These are phyloP conservation scores for Cokeromyces recurvatus DNA, from an alignment of 371 early-diverging fungal species.

Conservation along the genomic window DNA sequence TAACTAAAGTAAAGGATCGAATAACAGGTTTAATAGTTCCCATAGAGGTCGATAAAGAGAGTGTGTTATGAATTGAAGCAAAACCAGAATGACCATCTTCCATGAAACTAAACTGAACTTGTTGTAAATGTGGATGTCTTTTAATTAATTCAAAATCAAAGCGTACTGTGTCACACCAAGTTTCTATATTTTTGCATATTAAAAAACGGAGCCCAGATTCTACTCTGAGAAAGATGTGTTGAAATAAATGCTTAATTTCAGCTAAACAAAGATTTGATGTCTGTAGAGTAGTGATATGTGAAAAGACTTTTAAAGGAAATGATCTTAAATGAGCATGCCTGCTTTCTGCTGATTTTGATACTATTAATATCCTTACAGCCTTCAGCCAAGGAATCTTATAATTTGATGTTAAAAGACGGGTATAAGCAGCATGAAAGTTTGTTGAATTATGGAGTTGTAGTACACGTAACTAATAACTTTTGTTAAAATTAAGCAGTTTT, in stretches of 20 bases:
- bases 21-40: not conserved
- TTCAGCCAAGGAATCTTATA: slow-evolving; percentile 1
- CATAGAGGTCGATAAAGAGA: not conserved
- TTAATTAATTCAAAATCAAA: slow-evolving; percentile 11
- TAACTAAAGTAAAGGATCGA: slow-evolving; percentile 2
- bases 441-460: slow-evolving; percentile 8
- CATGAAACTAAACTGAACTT: slow-evolving; percentile 5
- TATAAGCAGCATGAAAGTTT: slow-evolving; percentile 2
- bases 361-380: slow-evolving; percentile 1
- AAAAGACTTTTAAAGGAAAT: slow-evolving; percentile 3
- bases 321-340: slow-evolving; percentile 17
- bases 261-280: slow-evolving; percentile 19
- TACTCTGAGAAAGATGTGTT: not conserved
- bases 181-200: slow-evolving; percentile 13
- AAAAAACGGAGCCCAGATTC: not conserved
- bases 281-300: slow-evolving; percentile 7
- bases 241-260: slow-evolving; percentile 13
- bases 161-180: slow-evolving; percentile 17
- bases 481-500: too few relatives aligned
- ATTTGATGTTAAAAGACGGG: slow-evolving; percentile 9
- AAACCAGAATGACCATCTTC: slow-evolving; percentile 18
- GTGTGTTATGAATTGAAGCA: slow-evolving; percentile 12
- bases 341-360: slow-evolving; percentile 16
- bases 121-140: not conserved
- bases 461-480: slow-evolving; percentile 12